Conservation (phyloP, 1,284 basidiomycete genomes). For the Irpex lacteus region DNA sequence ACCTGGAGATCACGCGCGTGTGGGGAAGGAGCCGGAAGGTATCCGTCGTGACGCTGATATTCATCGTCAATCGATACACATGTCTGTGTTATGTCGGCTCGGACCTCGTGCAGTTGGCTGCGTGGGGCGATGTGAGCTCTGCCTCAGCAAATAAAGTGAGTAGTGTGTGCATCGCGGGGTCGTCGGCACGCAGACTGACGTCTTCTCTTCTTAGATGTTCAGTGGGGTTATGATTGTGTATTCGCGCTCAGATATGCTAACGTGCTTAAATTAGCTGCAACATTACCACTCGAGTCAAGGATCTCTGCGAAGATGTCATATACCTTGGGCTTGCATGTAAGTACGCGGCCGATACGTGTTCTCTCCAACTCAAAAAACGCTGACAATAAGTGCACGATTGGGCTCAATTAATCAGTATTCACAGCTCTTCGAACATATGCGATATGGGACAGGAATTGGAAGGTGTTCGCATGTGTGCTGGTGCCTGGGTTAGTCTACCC, state of each 20-base stretch:
- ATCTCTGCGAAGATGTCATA: not conserved
- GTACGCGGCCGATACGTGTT: not conserved
- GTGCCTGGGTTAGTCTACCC: not conserved
- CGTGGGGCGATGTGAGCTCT: not conserved
- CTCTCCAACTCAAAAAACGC: not conserved
- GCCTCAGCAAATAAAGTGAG: not conserved
- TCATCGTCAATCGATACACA: not conserved
- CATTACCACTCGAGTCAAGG: not conserved
- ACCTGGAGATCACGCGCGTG: not conserved
- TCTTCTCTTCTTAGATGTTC: not conserved
- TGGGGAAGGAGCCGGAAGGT: not conserved
- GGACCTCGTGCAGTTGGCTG: not conserved
- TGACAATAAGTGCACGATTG: too few species aligned
- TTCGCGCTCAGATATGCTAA: not conserved
- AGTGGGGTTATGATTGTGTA: not conserved
- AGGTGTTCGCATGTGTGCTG: not conserved
- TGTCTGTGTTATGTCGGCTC: not conserved
- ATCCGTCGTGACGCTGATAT: not conserved
- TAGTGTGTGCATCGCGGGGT: not conserved
- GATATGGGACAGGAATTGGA: not conserved
- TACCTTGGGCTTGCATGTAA: not conserved
- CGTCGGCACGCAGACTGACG: not conserved
- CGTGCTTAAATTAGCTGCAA: not conserved
- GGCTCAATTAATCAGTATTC: not conserved
- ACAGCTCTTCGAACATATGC: not conserved